Evolutionary conservation across 2,329 filamentous ascomycete species (phyloP), one percentile per base, ranked within the genome.

Genomic region (Sphaerostilbella broomeana): DNA sequence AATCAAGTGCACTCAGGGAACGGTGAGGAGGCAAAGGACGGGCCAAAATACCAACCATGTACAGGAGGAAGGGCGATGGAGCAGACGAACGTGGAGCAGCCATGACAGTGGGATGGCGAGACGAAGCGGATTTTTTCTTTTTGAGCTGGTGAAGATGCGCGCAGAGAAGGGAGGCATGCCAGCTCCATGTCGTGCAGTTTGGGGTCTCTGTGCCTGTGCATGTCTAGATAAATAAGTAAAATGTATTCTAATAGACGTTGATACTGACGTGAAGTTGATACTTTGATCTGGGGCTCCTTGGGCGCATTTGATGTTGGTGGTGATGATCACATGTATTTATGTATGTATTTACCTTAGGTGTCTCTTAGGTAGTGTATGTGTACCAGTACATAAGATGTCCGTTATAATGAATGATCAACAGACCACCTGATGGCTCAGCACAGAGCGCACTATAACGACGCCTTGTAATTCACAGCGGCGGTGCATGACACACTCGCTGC

Each of bases 241-340:
- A 50, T 65, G 61, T 65, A 64, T 56, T 64, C 50, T 65, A 65
- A 63, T 64, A 65, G 61, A 65, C 51, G 54, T 52, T 56, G 57
- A 57, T 51, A 52, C 35, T 28, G 31, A 30, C 40, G 29, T 26
- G 19, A 37, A 4, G n/a, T n/a, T n/a, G n/a, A n/a, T n/a, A n/a
- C n/a, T n/a, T n/a, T n/a, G n/a, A n/a, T n/a, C n/a, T n/a, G n/a
- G n/a, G n/a, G n/a, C n/a, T n/a, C n/a, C n/a, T n/a, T n/a, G n/a
- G n/a, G n/a, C n/a, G n/a, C n/a, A n/a, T n/a, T n/a, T n/a, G n/a
- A n/a, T n/a, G n/a, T n/a, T n/a, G n/a, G n/a, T n/a, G n/a, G n/a
- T n/a, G n/a, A n/a, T n/a, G n/a, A n/a, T n/a, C n/a, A n/a, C n/a
- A n/a, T n/a, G n/a, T n/a, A n/a, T n/a, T n/a, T n/a, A n/a, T n/a